Conservation (phyloP, 768 basidiomycete genomes). For the Thelephora ganbajun region DNA sequence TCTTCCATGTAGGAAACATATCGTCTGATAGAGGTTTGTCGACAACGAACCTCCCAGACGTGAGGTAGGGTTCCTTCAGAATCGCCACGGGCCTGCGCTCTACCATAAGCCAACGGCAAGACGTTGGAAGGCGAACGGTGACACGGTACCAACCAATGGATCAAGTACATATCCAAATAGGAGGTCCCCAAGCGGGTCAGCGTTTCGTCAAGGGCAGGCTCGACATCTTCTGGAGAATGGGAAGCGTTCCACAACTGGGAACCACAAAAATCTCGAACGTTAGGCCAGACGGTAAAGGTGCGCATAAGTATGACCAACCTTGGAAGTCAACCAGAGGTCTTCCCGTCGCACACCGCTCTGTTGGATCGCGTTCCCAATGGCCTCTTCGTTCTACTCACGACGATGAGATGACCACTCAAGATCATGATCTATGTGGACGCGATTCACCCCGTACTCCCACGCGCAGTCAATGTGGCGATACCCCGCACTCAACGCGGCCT, state of each 20-base stretch:
- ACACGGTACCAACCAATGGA: too few relatives aligned
- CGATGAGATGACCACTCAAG: not conserved
- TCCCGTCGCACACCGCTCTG: conserved; percentile 45
- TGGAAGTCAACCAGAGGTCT: conserved; percentile 53
- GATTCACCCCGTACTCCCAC: conserved; percentile 47
- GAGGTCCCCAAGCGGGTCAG: conserved; percentile 44
- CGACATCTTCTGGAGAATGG: conserved; percentile 63
- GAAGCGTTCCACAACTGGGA: conserved; percentile 61
- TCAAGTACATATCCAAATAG: conserved; percentile 71
- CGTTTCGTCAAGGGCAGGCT: conserved; percentile 51
- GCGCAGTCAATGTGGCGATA: conserved; percentile 67
- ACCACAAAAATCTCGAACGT: not conserved
- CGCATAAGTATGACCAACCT: conserved; percentile 19
- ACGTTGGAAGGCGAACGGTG: conserved; percentile 5
- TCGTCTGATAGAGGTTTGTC: conserved; percentile 47
- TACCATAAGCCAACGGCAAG: too few relatives aligned
- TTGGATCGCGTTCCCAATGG: conserved; percentile 49
- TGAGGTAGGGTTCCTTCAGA: conserved; percentile 21
- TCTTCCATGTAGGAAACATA: conserved; percentile 70
- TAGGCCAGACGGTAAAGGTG: too few relatives aligned
- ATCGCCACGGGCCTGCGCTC: conserved; percentile 46
- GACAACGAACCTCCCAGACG: conserved; percentile 12
- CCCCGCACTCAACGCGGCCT: conserved; percentile 45
- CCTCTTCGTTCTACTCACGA: conserved; percentile 43
- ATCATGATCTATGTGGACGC: not conserved